These are phyloP conservation scores for Sordariomycetes sp. DNA, from an alignment of 2,329 filamentous ascomycete genomes.

Conservation along the genomic window DNA sequence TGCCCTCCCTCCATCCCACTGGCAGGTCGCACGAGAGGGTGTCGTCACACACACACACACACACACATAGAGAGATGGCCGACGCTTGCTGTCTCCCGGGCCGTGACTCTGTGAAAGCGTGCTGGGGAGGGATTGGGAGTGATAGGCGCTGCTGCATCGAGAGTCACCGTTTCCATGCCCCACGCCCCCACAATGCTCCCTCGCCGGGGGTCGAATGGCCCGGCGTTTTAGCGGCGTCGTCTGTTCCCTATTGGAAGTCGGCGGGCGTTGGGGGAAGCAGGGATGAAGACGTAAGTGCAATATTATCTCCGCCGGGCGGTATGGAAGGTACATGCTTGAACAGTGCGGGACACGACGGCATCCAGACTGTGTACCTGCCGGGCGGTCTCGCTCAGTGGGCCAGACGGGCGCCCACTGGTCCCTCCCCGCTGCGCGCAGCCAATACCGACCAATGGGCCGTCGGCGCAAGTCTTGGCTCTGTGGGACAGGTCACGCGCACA, in stretches of 20 bases:
- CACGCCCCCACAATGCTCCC: neutral
- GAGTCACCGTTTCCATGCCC: too few species aligned
- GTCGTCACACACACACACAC: neutral
- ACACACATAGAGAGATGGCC: neutral
- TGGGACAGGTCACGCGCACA: constrained; percentile 3
- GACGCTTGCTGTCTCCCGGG: neutral
- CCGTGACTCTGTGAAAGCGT: neutral
- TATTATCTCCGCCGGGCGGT: too few species aligned
- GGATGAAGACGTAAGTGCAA: too few species aligned
- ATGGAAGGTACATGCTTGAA: too few species aligned
- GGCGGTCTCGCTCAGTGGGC: neutral
- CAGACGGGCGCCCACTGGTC: neutral
- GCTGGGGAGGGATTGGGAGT: neutral
- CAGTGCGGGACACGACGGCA: neutral
- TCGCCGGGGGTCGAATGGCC: neutral
- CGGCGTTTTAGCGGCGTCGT: neutral
- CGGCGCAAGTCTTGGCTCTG: neutral
- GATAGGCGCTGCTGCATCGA: neutral
- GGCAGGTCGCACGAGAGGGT: neutral
- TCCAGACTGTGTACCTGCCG: neutral
- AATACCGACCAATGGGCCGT: neutral
- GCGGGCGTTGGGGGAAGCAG: neutral
- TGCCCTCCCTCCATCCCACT: neutral
- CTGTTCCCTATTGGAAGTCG: neutral
- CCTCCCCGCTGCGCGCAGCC: neutral